A percentile compares a stretch with the other conserved stretches of the same genome.
Conservation (phyloP, 1,139 yeast genomes). For the Zygosaccharomyces pseudobailii region DNA sequence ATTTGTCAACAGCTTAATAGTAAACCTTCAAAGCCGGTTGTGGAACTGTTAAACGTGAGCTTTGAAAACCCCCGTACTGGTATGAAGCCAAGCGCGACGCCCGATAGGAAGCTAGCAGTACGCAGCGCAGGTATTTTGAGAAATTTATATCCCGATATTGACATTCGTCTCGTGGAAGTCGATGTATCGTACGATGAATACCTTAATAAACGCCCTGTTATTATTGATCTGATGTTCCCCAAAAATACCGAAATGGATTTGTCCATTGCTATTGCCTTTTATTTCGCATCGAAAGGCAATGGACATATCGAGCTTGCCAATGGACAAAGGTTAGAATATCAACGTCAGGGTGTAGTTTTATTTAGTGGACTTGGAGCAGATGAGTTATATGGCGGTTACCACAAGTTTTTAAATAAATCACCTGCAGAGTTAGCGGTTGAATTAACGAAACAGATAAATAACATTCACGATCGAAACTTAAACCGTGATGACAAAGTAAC, state of each 20-base stretch:
- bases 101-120: constrained; percentile 73
- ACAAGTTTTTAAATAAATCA: constrained; percentile 36
- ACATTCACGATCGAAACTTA: constrained; percentile 72
- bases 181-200: constrained; percentile 70
- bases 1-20: constrained; percentile 25
- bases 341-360: constrained; percentile 60
- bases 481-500: constrained; percentile 91
- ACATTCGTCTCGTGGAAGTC: constrained; percentile 56
- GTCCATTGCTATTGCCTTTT: constrained; percentile 90
- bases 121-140: constrained; percentile 54
- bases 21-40: constrained; percentile 25
- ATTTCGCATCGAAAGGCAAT: constrained; percentile 70
- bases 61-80: constrained; percentile 86
- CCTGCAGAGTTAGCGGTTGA: constrained; percentile 44
- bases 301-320: constrained; percentile 33
- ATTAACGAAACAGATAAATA: constrained; percentile 60
- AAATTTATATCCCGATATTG: constrained; percentile 36
- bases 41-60: constrained; percentile 90
- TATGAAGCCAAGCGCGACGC: constrained; percentile 56
- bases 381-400: constrained; percentile 90
- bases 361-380: constrained; percentile 98
- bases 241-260: constrained; percentile 90
- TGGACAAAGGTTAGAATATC: constrained; percentile 31
- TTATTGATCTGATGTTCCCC: constrained; percentile 70
- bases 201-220: constrained; percentile 46